phyloP scores from a whole-genome alignment of 2,329 filamentous ascomycete genomes.

The Alternaria sp. region DNA sequence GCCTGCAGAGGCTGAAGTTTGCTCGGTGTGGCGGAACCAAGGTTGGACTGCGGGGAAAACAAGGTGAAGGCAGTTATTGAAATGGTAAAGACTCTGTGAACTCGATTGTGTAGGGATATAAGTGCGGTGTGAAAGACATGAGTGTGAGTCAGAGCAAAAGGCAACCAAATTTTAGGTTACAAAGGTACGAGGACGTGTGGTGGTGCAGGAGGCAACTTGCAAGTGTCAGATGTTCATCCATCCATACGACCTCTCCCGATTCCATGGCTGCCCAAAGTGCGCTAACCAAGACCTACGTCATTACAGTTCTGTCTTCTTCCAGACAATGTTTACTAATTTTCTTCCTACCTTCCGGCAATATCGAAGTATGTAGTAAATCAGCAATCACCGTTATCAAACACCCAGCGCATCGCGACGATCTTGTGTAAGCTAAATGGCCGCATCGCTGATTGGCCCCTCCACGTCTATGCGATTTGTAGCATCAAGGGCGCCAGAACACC shows the following conservation, averaged over 20 bases:
- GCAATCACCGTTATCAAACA: not conserved
- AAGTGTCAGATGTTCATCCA: conserved; percentile 9
- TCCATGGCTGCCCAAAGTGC: conserved; percentile 17
- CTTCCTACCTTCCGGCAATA: not conserved
- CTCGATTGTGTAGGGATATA: conserved; percentile 33
- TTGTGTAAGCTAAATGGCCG: not conserved
- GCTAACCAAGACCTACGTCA: conserved; percentile 26
- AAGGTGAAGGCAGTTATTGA: conserved; percentile 36
- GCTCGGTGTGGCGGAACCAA: conserved; percentile 1
- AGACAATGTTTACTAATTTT: not conserved
- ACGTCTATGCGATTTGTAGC: not conserved
- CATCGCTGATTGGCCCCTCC: conserved; percentile 4
- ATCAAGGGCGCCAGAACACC: not conserved
- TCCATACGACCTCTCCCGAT: conserved; percentile 14
- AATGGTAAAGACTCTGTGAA: conserved; percentile 41
- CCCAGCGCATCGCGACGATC: not conserved
- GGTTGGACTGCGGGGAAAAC: conserved; percentile 32
- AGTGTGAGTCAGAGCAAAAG: conserved; percentile 33
- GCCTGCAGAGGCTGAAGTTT: conserved; percentile 18
- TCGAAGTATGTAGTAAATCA: not conserved
- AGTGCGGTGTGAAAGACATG: conserved; percentile 44
- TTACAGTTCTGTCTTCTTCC: not conserved
- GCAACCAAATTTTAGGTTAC: conserved; percentile 12
- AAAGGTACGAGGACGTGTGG: conserved; percentile 9
- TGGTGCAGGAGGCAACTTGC: conserved; percentile 12